These are phyloP conservation scores for Triadica sebifera DNA, from an alignment of 345 rosid genomes.

Conservation along the genomic window DNA sequence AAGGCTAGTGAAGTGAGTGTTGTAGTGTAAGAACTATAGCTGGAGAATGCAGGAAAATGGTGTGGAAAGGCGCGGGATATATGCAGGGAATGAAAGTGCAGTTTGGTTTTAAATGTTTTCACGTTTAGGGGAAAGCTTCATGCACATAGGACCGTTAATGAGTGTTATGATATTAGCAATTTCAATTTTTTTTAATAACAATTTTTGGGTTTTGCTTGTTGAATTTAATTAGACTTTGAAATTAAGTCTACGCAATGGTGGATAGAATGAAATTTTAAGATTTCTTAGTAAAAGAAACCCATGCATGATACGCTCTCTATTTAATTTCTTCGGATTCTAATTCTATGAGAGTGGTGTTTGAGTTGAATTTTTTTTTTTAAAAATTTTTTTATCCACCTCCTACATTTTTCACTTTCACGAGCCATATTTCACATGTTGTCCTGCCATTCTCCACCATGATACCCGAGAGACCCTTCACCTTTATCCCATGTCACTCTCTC, in stretches of 20 bases:
- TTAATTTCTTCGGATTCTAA: too few species aligned
- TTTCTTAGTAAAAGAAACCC: too few species aligned
- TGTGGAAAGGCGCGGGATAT: constrained; percentile 40
- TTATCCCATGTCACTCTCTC: constrained; percentile 32
- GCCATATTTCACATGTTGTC: constrained; percentile 39
- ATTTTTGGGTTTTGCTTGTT: too few species aligned
- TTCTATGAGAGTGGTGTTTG: too few species aligned
- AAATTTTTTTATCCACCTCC: constrained; percentile 21
- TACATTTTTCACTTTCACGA: constrained; percentile 42
- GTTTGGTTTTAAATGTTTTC: constrained; percentile 53
- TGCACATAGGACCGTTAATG: constrained; percentile 57
- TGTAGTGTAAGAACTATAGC: background rate
- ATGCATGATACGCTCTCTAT: too few species aligned
- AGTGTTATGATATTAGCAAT: background rate
- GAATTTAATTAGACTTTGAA: too few species aligned
- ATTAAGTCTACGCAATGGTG: too few species aligned
- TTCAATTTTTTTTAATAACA: background rate
- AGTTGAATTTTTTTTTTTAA: too few species aligned
- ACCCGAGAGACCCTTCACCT: constrained; percentile 37
- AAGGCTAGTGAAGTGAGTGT: background rate
- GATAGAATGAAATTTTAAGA: too few species aligned
- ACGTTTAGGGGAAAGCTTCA: constrained; percentile 38
- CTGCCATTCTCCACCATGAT: constrained; percentile 30
- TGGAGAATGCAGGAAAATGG: background rate
- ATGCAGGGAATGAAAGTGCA: constrained; percentile 18